These are phyloP conservation scores for Tremellales sp. DNA, from an alignment of 1,284 basidiomycete species.

Conservation along the genomic window DNA sequence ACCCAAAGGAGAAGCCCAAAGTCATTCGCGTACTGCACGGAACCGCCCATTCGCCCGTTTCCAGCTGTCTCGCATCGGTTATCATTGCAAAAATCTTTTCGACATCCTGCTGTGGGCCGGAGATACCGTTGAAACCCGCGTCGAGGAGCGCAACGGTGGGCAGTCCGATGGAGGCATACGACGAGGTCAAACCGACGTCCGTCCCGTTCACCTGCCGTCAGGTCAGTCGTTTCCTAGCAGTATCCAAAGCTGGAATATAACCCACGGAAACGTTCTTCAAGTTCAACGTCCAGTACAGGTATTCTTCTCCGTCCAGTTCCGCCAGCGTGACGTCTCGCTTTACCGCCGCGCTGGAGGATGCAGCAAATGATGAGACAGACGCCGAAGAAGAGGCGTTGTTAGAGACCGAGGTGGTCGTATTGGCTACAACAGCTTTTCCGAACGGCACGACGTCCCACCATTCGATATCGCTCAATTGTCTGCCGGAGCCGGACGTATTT, in stretches of 20 bases:
- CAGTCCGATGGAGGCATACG: conserved; percentile 60
- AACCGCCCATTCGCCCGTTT: conserved; percentile 69
- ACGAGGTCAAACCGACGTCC: conserved; percentile 58
- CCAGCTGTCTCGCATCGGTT: conserved; percentile 64
- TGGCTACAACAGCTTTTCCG: no score
- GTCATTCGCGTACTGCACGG: conserved; percentile 67
- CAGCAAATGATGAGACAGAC: neutral
- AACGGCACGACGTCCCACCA: conserved; percentile 41
- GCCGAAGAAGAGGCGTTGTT: conserved; percentile 1
- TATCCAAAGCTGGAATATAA: no score
- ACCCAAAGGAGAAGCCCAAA: conserved; percentile 68
- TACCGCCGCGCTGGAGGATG: neutral
- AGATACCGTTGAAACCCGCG: conserved; percentile 71
- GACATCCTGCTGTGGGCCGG: conserved; percentile 76
- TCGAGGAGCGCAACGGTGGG: conserved; percentile 71
- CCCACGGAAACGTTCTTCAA: conserved; percentile 59
- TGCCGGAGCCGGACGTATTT: conserved; percentile 14
- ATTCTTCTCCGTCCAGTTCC: conserved; percentile 47
- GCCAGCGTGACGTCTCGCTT: neutral
- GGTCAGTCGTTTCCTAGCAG: no score
- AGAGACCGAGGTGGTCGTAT: neutral
- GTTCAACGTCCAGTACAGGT: conserved; percentile 74
- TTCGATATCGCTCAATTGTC: conserved; percentile 35
- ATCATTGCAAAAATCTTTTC: conserved; percentile 62
- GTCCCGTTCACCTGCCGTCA: conserved; percentile 68